Percentiles rank a stretch among this genome's conserved stretches.
Conservation (phyloP, 805 yeast species). For the Candida fluviatilis region DNA sequence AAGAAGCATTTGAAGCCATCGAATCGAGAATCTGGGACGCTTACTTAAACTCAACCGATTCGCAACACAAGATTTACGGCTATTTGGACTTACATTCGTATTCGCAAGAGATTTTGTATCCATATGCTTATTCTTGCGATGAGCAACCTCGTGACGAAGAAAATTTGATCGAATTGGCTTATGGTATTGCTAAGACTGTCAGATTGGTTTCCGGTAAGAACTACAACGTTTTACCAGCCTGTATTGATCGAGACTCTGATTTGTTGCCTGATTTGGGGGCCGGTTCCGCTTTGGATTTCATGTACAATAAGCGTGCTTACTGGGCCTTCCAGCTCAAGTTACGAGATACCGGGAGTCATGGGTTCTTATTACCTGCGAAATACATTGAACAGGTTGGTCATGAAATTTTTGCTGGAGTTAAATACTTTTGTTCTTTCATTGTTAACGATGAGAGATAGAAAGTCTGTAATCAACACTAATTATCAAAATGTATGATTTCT, state of each 20-base stretch:
- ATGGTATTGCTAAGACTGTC: slow-evolving; percentile 73
- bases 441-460: slow-evolving; percentile 21
- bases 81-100: slow-evolving; percentile 82
- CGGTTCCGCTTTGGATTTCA: slow-evolving; percentile 76
- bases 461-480: no score
- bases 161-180: slow-evolving; percentile 74
- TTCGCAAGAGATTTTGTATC: slow-evolving; percentile 77
- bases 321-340: slow-evolving; percentile 85
- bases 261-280: slow-evolving; percentile 70
- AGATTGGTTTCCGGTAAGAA: slow-evolving; percentile 58
- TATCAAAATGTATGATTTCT: slow-evolving; percentile 1
- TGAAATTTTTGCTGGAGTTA: slow-evolving; percentile 66
- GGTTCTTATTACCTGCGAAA: slow-evolving; percentile 70
- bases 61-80: slow-evolving; percentile 62
- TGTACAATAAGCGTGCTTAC: slow-evolving; percentile 76
- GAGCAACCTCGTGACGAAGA: slow-evolving; percentile 75
- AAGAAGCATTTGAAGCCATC: slow-evolving; percentile 54
- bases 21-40: slow-evolving; percentile 39
- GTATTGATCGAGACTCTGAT: slow-evolving; percentile 74
- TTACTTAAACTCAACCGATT: slow-evolving; percentile 40
- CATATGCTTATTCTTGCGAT: slow-evolving; percentile 77
- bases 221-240: slow-evolving; percentile 72
- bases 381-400: slow-evolving; percentile 72
- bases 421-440: slow-evolving; percentile 51
- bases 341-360: slow-evolving; percentile 79